phyloP scores from a whole-genome alignment of 2,329 filamentous ascomycete genomes.

The Xylariaceae sp. region DNA sequence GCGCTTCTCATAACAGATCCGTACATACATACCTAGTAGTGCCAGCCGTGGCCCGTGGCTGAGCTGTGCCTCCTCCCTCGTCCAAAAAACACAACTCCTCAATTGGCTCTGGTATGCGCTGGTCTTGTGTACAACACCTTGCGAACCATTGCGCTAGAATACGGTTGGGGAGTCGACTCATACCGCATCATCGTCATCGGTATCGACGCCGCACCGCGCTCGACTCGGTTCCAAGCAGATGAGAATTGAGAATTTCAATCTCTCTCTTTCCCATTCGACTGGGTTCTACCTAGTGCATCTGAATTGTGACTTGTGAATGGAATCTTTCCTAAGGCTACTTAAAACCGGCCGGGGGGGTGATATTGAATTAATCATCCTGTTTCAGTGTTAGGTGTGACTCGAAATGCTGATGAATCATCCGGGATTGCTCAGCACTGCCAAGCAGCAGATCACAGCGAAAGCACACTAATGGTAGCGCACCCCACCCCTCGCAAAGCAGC shows the following conservation, averaged over 20 bases:
- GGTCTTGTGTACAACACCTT: constrained; percentile 9
- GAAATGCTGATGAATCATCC: constrained; percentile 22
- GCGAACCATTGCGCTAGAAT: constrained; percentile 1
- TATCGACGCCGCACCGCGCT: too few relatives aligned
- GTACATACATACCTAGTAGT: too few relatives aligned
- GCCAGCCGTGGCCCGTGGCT: constrained; percentile 7
- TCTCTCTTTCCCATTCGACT: background rate
- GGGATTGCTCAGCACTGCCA: constrained; percentile 21
- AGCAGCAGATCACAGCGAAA: too few relatives aligned
- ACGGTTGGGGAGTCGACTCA: too few relatives aligned
- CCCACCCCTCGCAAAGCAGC: too few relatives aligned
- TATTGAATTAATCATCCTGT: constrained; percentile 12
- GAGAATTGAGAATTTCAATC: too few relatives aligned
- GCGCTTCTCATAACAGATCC: constrained; percentile 4
- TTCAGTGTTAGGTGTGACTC: constrained; percentile 23
- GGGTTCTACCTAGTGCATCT: background rate
- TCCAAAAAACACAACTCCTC: constrained; percentile 6
- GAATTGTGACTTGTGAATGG: too few relatives aligned
- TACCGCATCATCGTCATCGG: too few relatives aligned
- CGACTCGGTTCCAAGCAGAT: too few relatives aligned
- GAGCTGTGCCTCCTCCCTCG: constrained; percentile 1
- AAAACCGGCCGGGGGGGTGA: background rate
- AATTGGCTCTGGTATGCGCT: background rate
- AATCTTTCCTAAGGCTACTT: too few relatives aligned
- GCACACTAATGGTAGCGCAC: too few relatives aligned